A percentile compares a stretch with the other conserved stretches of the same genome.
These are phyloP conservation scores for Tylopilus subfusipes DNA, from an alignment of 768 basidiomycete genomes.

Conservation along the genomic window DNA sequence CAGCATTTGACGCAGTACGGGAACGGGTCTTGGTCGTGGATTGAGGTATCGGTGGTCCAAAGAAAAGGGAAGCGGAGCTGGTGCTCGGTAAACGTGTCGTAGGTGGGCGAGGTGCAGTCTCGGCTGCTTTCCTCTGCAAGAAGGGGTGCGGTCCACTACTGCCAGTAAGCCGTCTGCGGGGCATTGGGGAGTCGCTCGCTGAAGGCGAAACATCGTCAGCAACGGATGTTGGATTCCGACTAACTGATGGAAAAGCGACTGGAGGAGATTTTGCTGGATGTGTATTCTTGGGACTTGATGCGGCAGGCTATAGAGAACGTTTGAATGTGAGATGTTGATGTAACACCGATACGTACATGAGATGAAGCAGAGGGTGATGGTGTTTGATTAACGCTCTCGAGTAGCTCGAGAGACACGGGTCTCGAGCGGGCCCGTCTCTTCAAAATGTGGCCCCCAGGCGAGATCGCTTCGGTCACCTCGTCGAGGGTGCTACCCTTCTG, in stretches of 20 bases:
- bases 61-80: slow-evolving; percentile 63
- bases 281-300: slow-evolving; percentile 13
- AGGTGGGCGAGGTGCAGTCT: slow-evolving; percentile 33
- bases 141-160: slow-evolving; percentile 30
- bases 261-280: slow-evolving; percentile 13
- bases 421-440: slow-evolving; percentile 74
- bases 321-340: slow-evolving; percentile 1
- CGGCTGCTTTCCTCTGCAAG: slow-evolving; percentile 27
- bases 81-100: slow-evolving; percentile 50
- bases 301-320: slow-evolving; percentile 7
- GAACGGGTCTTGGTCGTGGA: slow-evolving; percentile 18
- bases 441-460: slow-evolving; percentile 71
- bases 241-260: slow-evolving; percentile 38
- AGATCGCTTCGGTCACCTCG: slow-evolving; percentile 66
- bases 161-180: slow-evolving; percentile 50
- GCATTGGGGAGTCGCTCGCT: slow-evolving; percentile 50
- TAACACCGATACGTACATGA: slow-evolving; percentile 13
- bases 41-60: slow-evolving; percentile 46
- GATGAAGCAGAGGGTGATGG: slow-evolving; percentile 39
- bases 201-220: slow-evolving; percentile 39
- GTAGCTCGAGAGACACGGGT: slow-evolving; percentile 64
- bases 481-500: slow-evolving; percentile 44
- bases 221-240: slow-evolving; percentile 37
- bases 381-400: slow-evolving; percentile 46
- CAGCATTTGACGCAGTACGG: slow-evolving; percentile 23